Evolutionary conservation across 2,329 filamentous ascomycete species (phyloP).

Genomic region (Stromatinia cepivora): DNA sequence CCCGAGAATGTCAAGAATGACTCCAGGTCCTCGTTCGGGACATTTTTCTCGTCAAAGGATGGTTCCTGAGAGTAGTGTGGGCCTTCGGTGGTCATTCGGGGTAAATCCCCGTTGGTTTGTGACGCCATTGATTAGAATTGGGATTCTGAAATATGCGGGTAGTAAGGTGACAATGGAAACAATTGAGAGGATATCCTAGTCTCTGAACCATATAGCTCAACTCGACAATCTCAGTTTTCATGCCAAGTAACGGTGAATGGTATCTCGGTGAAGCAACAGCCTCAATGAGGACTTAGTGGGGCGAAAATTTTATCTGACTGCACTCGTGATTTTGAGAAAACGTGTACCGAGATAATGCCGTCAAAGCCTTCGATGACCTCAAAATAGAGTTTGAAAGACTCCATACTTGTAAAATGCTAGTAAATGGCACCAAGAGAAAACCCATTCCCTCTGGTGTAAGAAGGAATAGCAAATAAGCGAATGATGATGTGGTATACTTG

Average conservation of each 20-base stretch:
- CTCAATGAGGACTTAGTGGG: constrained; percentile 9
- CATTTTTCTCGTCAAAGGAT: neutral
- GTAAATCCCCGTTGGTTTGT: neutral
- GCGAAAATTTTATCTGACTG: constrained; percentile 12
- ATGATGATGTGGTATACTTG: neutral
- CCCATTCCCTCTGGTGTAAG: too few species aligned
- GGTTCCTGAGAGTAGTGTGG: neutral
- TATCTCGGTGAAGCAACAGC: neutral
- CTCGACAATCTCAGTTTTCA: neutral
- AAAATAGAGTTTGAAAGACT: neutral
- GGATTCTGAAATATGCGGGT: neutral
- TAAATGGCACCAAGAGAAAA: neutral
- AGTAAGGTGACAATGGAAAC: neutral
- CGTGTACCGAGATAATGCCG: constrained; percentile 14
- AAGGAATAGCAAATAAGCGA: neutral
- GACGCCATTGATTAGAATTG: neutral
- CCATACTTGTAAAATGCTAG: too few species aligned
- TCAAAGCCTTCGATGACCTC: neutral
- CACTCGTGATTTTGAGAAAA: constrained; percentile 2
- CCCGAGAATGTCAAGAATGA: neutral
- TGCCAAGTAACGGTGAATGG: neutral
- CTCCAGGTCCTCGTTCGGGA: neutral
- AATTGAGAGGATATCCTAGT: neutral
- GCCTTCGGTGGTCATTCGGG: neutral
- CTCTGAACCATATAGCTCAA: neutral